Conservation (phyloP, 1,139 yeast genomes). For the Pichia sp. region DNA sequence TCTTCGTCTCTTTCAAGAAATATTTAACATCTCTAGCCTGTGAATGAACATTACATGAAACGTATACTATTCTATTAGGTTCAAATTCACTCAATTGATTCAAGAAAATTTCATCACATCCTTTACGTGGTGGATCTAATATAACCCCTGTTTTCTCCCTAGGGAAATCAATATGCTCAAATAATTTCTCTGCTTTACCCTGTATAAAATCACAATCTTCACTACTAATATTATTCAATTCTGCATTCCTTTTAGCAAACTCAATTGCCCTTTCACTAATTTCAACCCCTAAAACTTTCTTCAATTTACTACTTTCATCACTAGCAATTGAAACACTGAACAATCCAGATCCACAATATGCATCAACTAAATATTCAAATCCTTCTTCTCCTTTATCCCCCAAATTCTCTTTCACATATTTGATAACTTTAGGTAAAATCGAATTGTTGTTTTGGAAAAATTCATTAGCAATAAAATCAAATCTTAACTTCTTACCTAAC, state of each 20-base stretch:
- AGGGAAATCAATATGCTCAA: conserved; percentile 70
- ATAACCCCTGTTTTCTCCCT: conserved; percentile 75
- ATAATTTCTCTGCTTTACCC: conserved; percentile 89
- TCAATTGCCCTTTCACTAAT: conserved; percentile 86
- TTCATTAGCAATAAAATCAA: conserved; percentile 88
- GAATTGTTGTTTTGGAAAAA: conserved; percentile 95
- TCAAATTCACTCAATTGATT: conserved; percentile 74
- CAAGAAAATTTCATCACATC: conserved; percentile 84
- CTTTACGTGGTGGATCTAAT: conserved; percentile 95
- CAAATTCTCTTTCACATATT: conserved; percentile 69
- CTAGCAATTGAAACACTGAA: conserved; percentile 78
- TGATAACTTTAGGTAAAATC: conserved; percentile 74
- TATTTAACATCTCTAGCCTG: conserved; percentile 92
- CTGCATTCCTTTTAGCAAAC: conserved; percentile 79
- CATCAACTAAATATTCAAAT: conserved; percentile 71
- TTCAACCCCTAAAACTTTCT: conserved; percentile 86
- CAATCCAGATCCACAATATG: conserved; percentile 95
- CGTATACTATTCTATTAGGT: conserved; percentile 84
- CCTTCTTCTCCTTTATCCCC: conserved; percentile 32
- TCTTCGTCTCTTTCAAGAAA: conserved; percentile 60
- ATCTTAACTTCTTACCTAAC: conserved; percentile 45
- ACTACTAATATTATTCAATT: conserved; percentile 48
- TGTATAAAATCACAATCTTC: conserved; percentile 75
- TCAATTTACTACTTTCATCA: conserved; percentile 44
- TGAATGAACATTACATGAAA: conserved; percentile 94